These are phyloP conservation scores for Rhodotorula glutinis DNA, from an alignment of 1,284 basidiomycete species.

Conservation along the genomic window DNA sequence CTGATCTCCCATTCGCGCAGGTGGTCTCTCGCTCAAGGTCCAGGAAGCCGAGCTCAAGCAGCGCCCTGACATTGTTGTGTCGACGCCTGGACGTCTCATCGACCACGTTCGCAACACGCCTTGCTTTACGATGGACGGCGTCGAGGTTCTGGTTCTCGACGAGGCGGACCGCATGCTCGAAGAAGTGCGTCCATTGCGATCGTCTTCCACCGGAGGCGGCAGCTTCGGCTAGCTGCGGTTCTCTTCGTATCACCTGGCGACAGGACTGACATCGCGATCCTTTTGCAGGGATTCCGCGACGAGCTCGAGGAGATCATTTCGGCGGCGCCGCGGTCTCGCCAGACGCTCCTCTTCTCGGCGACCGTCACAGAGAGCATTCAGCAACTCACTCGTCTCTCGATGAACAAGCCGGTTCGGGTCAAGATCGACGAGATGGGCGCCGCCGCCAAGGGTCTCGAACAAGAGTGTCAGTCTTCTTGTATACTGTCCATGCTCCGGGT, in stretches of 20 bases:
- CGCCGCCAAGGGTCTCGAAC: constrained; percentile 82
- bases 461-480: constrained; percentile 66
- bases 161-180: constrained; percentile 98
- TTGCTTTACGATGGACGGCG: constrained; percentile 84
- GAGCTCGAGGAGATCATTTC: constrained; percentile 91
- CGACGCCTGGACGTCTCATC: constrained; percentile 92
- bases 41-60: constrained; percentile 81
- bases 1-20: constrained; percentile 49
- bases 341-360: constrained; percentile 97
- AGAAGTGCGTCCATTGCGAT: constrained; percentile 52
- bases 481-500: constrained; percentile 41
- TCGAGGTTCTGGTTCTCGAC: constrained; percentile 91
- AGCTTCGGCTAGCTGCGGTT: too few species aligned
- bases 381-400: constrained; percentile 83
- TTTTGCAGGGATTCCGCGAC: constrained; percentile 73
- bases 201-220: neutral
- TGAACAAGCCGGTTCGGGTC: constrained; percentile 85
- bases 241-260: neutral
- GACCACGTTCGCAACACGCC: constrained; percentile 96
- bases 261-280: neutral
- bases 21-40: constrained; percentile 84
- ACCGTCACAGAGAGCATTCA: constrained; percentile 98
- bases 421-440: constrained; percentile 92
- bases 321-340: constrained; percentile 79
- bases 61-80: constrained; percentile 87